Evolutionary conservation across 805 yeast genomes (phyloP).

Genomic region (Brettanomyces naardenensis): DNA sequence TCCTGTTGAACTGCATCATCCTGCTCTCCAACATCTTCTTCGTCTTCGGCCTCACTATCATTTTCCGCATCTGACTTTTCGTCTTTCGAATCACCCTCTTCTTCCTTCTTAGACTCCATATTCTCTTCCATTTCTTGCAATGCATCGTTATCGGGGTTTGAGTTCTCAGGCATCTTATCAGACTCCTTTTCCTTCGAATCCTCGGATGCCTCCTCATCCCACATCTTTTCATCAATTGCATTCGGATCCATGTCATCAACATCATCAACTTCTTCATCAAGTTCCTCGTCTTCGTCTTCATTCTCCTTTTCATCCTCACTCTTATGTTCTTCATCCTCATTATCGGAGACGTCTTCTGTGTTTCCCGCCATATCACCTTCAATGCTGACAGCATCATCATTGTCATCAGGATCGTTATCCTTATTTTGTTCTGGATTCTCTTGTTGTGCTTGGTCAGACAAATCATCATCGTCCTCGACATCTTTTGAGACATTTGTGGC

Average conservation of each 20-base stretch:
- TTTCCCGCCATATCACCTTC: slow-evolving; percentile 98
- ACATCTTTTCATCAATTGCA: slow-evolving; percentile 94
- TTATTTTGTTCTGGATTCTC: slow-evolving; percentile 58
- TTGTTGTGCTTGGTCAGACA: slow-evolving; percentile 65
- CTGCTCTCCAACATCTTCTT: slow-evolving; percentile 74
- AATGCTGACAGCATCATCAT: slow-evolving; percentile 86
- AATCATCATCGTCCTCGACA: slow-evolving; percentile 86
- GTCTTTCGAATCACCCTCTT: slow-evolving; percentile 28
- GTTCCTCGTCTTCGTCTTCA: slow-evolving; percentile 59
- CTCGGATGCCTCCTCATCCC: slow-evolving; percentile 87
- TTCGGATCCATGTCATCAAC: slow-evolving; percentile 87
- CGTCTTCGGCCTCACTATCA: slow-evolving; percentile 45
- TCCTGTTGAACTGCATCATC: slow-evolving; percentile 65
- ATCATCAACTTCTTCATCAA: slow-evolving; percentile 87
- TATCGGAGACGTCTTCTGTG: slow-evolving; percentile 69
- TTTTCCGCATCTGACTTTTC: slow-evolving; percentile 34
- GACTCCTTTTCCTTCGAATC: slow-evolving; percentile 76
- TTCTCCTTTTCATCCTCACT: slow-evolving; percentile 39
- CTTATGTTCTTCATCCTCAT: slow-evolving; percentile 43
- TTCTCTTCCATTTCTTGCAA: slow-evolving; percentile 1
- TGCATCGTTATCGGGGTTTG: slow-evolving; percentile 12
- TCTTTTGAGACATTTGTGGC: slow-evolving; percentile 75
- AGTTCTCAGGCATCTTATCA: slow-evolving; percentile 55
- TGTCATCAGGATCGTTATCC: slow-evolving; percentile 61
- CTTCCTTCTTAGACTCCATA: neutral